These are phyloP conservation scores for Euryodendron excelsum DNA, from an alignment of 148 eudicot species.

Conservation along the genomic window DNA sequence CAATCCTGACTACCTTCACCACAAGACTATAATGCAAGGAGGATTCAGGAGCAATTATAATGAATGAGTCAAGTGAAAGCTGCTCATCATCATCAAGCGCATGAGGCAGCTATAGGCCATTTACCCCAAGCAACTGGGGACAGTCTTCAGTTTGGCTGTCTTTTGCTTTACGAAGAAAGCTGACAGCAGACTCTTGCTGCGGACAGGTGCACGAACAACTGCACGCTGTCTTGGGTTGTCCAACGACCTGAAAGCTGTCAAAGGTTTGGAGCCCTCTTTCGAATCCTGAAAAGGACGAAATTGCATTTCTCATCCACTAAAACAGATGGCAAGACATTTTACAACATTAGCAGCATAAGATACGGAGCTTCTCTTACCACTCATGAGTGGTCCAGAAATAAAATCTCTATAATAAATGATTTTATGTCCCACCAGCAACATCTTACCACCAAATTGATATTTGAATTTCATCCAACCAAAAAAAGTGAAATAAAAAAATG, in stretches of 20 bases:
- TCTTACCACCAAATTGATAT: not conserved
- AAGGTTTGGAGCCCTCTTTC: conserved; percentile 35
- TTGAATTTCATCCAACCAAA: not conserved
- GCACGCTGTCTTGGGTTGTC: conserved; percentile 37
- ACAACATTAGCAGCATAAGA: not conserved
- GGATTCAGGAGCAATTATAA: too few relatives aligned
- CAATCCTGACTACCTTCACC: too few relatives aligned
- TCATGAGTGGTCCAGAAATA: not conserved
- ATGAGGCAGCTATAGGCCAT: too few relatives aligned
- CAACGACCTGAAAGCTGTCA: conserved; percentile 49
- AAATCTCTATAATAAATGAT: not conserved
- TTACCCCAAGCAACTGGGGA: conserved; percentile 22
- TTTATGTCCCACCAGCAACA: too few relatives aligned
- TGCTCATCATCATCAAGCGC: not conserved
- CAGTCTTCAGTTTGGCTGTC: conserved; percentile 49
- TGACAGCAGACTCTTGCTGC: conserved; percentile 67
- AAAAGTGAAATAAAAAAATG: not conserved
- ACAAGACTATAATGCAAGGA: too few relatives aligned
- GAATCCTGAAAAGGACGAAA: conserved; percentile 44
- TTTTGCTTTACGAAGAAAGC: conserved; percentile 80
- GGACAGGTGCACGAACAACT: conserved; percentile 48
- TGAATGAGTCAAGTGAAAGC: not conserved
- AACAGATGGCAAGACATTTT: not conserved
- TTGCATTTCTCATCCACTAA: not conserved
- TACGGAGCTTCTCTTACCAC: not conserved